Evolutionary conservation across 2,329 filamentous ascomycete species (phyloP), one percentile per base, ranked within the genome.

Genomic region (Didymosphaeria variabile): DNA sequence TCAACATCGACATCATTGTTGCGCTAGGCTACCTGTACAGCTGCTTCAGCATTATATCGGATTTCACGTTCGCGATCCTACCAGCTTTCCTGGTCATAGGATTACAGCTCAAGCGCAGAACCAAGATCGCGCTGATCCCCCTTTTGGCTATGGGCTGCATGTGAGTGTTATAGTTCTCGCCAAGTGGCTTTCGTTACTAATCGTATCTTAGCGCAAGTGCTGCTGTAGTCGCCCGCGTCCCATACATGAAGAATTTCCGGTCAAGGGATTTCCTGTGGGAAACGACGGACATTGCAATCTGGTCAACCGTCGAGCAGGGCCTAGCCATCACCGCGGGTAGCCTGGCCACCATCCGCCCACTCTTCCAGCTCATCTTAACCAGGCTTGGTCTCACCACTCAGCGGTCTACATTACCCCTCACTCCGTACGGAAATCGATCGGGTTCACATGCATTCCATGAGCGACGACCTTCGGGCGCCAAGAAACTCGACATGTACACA

Each of bases 81-180:
- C 85, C 85, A 0, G 79, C 83, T 2, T 78, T 80, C 8, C 78
- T 87, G 42, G 73, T 87, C 0, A 85, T 83, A 81, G 72, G 81
- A 26, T 75, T 86, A 31, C 79, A 82, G 55, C 80, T 87, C 62
- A 83, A 83, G 63, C 76, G 72, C 45, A 75, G 79, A 42, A 84
- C 82, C 2, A 87, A 87, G 67, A 63, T 81, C 7, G 79, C 80
- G 2, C 75, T 87, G 23, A 80, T 79, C 1, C 65, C 80, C 4
- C 78, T 87, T 36, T 73, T 87, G 7, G 79, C 82, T 46, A 80
- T 86, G 74, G 85, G 83, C 3, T 79, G 84, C 62, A 73, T 86
- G 83, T 85, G 69, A 60, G 66, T 62, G 1, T 49, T 5, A 38
- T 8, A 23, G 1, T 17, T 13, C 19, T 29, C 5, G 52, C 15